These are phyloP conservation scores for Eutrema heterophyllum DNA, from an alignment of 345 rosid species.

Conservation along the genomic window DNA sequence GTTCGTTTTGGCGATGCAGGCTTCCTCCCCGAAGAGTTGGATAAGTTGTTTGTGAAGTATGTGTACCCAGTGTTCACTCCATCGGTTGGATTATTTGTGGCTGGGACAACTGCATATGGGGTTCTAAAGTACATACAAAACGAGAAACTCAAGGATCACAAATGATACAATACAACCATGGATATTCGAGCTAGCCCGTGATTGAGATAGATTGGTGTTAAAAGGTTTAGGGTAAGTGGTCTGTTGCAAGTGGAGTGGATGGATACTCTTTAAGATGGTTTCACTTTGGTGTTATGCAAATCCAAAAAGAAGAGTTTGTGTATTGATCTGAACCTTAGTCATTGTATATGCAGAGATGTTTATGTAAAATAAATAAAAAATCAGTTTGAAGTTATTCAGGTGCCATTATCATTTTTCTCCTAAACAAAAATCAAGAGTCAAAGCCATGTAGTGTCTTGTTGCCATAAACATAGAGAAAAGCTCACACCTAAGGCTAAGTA, in stretches of 20 bases:
- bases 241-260: not conserved
- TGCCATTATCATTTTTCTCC: not conserved
- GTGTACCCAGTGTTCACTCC: slow-evolving; percentile 85
- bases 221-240: not conserved
- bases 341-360: slow-evolving; percentile 11
- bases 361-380: not conserved
- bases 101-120: slow-evolving; percentile 65
- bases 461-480: not conserved
- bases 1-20: slow-evolving; percentile 41
- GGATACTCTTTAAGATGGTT: not conserved
- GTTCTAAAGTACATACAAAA: slow-evolving; percentile 75
- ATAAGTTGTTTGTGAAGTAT: slow-evolving; percentile 74
- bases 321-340: not conserved
- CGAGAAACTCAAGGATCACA: slow-evolving; percentile 56
- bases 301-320: not conserved
- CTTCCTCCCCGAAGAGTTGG: slow-evolving; percentile 82
- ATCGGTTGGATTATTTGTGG: slow-evolving; percentile 61
- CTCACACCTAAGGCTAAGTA: not conserved
- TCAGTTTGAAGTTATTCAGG: not conserved
- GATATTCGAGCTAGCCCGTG: not conserved
- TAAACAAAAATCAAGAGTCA: not conserved
- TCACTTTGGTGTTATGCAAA: not conserved
- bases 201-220: not conserved
- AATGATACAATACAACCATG: slow-evolving; percentile 19
- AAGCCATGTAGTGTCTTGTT: not conserved